Evolutionary conservation across 352 stramenopile species (phyloP).

Genomic region (Globisporangium nagaii): DNA sequence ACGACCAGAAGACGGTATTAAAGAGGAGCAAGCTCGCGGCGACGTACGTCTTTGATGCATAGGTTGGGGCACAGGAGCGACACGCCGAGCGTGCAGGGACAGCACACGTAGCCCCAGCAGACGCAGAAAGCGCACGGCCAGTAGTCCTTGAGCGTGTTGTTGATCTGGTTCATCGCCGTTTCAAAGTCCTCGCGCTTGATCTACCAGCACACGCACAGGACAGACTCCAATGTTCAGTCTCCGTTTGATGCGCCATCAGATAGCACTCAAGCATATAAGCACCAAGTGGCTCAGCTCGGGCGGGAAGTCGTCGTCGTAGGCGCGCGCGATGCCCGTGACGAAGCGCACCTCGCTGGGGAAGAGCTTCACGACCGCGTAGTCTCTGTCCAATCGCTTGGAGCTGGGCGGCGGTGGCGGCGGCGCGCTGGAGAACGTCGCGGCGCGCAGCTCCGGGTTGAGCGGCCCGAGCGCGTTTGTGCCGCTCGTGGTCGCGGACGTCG

Average conservation of each 20-base stretch:
- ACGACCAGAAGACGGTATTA: too few relatives aligned
- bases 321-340: conserved; percentile 56
- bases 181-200: conserved; percentile 57
- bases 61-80: conserved; percentile 69
- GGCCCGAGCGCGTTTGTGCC: neutral
- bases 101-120: conserved; percentile 62
- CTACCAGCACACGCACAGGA: conserved; percentile 7
- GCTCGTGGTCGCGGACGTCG: neutral
- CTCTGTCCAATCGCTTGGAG: conserved; percentile 10
- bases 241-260: too few relatives aligned
- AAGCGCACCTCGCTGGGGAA: conserved; percentile 59
- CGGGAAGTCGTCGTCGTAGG: conserved; percentile 75
- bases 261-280: neutral
- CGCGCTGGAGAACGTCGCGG: neutral
- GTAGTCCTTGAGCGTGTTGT: conserved; percentile 82
- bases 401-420: neutral
- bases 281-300: conserved; percentile 49
- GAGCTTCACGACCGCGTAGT: conserved; percentile 39
- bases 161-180: conserved; percentile 78
- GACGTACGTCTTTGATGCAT: conserved; percentile 65
- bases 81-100: conserved; percentile 53
- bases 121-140: conserved; percentile 76
- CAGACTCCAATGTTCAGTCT: too few relatives aligned
- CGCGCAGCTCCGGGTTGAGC: neutral
- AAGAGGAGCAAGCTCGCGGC: neutral